Base-by-base conservation (phyloP, 2,329 filamentous ascomycete genomes). In the Colletotrichum tamarilloi region DNA sequence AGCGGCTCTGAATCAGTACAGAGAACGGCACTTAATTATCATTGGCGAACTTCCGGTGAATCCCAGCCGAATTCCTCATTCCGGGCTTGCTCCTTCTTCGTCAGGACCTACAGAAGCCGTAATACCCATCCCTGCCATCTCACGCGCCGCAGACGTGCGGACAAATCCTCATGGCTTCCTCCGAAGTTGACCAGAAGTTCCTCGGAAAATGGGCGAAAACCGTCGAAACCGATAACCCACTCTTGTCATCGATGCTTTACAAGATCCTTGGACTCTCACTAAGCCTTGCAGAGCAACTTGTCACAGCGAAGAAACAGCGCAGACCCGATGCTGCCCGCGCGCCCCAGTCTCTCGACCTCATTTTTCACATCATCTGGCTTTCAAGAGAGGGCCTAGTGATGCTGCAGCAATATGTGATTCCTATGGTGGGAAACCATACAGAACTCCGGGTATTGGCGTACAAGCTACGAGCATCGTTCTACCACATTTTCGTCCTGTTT, bases 111-210 rank as follows among this genome's bases (percentile, higher is more conserved):
- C 11, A 19, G 16, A 8, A 32, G 22, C 30, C 42, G 26, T 19
- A 19, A 64, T n/a, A 46, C 49, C 22, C 7, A 26, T 26, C 16
- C 16, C n/a, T 46, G 7, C 46, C 32, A 30, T 60, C 22, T 24
- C 58, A 19, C 28, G 42, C 22, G 46, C 62, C 6, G 30, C 24
- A 42, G n/a, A 58, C 12, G 32, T 28, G n/a, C 38, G 5, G 52
- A 35, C 19, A 56, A 60, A 67, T 58, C 78, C 80, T 81, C 75
- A 99, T 98, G 97, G 97, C 97, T 85, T 97, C 95, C 81, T 97
- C 95, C 74, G 95, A 98, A 85, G 95, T 98, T 75, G 97, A 99
- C 83, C 95, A 98, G 85, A 99, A 98, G 85, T 98, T 97, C 84
- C 89, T 99, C 79, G 95, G 95, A 84, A 92, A 92, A 80, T 92